phyloP scores from a whole-genome alignment of 176 grass and related monocot species.

The Sorghum bicolor region DNA sequence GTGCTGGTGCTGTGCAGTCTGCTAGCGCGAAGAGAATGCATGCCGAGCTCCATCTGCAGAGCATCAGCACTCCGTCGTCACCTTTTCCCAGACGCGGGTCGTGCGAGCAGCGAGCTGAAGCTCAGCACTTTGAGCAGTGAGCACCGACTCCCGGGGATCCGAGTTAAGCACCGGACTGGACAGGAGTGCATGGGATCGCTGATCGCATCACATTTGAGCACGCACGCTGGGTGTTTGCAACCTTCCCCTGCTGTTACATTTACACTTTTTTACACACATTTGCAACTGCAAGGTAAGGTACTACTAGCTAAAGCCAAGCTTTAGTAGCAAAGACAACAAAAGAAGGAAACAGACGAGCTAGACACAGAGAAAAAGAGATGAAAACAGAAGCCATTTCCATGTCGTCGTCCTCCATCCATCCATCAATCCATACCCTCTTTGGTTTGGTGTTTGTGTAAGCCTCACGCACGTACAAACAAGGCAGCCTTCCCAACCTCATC shows the following conservation, averaged over 20 bases:
- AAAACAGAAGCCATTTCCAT: background rate
- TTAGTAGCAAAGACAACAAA: background rate
- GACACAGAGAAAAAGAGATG: background rate
- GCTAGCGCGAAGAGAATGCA: background rate
- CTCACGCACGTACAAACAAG: slow-evolving; percentile 15
- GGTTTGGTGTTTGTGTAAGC: slow-evolving; percentile 12
- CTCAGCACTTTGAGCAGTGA: too few species aligned
- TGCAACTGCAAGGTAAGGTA: background rate
- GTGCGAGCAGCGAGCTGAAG: too few species aligned
- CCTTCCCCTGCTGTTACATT: slow-evolving; percentile 28
- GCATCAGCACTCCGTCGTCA: background rate
- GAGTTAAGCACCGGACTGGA: too few species aligned
- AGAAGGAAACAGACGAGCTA: background rate
- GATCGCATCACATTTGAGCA: background rate
- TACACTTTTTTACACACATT: background rate
- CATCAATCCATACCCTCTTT: background rate
- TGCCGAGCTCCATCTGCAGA: background rate
- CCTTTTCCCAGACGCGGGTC: background rate
- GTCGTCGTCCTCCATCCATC: background rate
- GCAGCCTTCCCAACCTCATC: background rate
- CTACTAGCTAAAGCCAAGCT: background rate
- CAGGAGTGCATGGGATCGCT: background rate
- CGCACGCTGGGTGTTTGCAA: background rate
- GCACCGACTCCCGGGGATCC: too few species aligned
- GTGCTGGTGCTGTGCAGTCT: background rate